Conservation (phyloP, 805 yeast species). For the Cyberlindnera galapagoensis region DNA sequence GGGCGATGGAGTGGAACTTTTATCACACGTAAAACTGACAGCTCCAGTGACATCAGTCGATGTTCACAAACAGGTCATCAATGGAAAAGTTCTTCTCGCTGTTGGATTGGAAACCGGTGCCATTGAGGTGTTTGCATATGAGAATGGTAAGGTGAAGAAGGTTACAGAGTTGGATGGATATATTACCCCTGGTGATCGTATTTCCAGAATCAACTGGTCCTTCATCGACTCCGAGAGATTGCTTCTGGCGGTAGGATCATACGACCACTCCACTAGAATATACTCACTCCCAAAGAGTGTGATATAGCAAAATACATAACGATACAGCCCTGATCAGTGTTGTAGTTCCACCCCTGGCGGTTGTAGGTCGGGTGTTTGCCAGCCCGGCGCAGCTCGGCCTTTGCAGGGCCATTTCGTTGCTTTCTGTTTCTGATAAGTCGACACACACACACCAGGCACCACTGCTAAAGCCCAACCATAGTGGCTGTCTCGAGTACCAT, state of each 20-base stretch:
- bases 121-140: conserved; percentile 38
- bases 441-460: too few species aligned
- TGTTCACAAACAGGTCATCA: conserved; percentile 28
- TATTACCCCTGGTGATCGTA: conserved; percentile 54
- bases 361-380: too few species aligned
- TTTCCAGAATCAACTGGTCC: conserved; percentile 58
- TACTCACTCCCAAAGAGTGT: conserved; percentile 22
- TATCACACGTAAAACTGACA: conserved; percentile 36
- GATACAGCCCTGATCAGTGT: too few species aligned
- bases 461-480: too few species aligned
- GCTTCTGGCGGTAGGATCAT: conserved; percentile 54
- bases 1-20: conserved; percentile 27
- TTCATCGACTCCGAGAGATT: conserved; percentile 19
- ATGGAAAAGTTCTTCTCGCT: conserved; percentile 37
- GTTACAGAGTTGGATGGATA: conserved; percentile 29
- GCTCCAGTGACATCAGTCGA: conserved; percentile 67
- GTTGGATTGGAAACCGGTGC: conserved; percentile 71
- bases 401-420: too few species aligned
- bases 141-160: conserved; percentile 23
- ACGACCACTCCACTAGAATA: conserved; percentile 51
- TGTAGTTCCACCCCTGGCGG: too few species aligned
- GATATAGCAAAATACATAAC: conserved; percentile 1
- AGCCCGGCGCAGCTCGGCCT: too few species aligned
- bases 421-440: too few species aligned
- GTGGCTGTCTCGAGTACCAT: too few species aligned